Evolutionary conservation across 495 filamentous ascomycete genomes (phyloP).

Genomic region (Podospora didyma): DNA sequence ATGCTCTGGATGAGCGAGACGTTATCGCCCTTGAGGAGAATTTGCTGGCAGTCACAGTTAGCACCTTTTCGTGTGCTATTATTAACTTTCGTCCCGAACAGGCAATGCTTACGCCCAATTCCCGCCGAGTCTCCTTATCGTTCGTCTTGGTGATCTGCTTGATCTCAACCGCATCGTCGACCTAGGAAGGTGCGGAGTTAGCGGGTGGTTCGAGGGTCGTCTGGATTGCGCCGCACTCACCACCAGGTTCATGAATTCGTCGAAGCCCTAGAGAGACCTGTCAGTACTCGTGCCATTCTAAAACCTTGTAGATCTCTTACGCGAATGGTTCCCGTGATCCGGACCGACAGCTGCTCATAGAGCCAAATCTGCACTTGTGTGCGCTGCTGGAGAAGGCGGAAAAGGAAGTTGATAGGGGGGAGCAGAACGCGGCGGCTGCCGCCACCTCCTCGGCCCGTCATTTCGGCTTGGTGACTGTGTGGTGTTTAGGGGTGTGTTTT

Average conservation of each 20-base stretch:
- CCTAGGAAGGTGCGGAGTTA: conserved; percentile 8
- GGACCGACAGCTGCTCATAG: conserved; percentile 87
- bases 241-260: conserved; percentile 99
- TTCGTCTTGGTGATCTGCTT: conserved; percentile 77
- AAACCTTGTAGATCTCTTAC: conserved; percentile 45
- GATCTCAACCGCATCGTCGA: conserved; percentile 89
- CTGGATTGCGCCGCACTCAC: conserved; percentile 52
- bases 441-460: conserved; percentile 78
- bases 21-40: conserved; percentile 95
- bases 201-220: neutral
- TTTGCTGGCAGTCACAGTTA: conserved; percentile 63
- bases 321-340: conserved; percentile 93
- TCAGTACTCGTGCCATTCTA: conserved; percentile 3
- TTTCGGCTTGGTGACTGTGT: conserved; percentile 38
- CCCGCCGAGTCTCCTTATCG: conserved; percentile 67
- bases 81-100: neutral
- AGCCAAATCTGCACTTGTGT: conserved; percentile 91
- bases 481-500: conserved; percentile 3
- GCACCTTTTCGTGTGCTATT: conserved; percentile 5
- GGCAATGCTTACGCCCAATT: conserved; percentile 55
- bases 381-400: conserved; percentile 88
- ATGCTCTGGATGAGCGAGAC: conserved; percentile 89
- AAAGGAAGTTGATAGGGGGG: conserved; percentile 95
- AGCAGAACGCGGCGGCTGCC: conserved; percentile 85
- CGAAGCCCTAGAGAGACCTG: conserved; percentile 43